phyloP scores from a whole-genome alignment of 768 basidiomycete species.

The Hebeloma cylindrosporum region DNA sequence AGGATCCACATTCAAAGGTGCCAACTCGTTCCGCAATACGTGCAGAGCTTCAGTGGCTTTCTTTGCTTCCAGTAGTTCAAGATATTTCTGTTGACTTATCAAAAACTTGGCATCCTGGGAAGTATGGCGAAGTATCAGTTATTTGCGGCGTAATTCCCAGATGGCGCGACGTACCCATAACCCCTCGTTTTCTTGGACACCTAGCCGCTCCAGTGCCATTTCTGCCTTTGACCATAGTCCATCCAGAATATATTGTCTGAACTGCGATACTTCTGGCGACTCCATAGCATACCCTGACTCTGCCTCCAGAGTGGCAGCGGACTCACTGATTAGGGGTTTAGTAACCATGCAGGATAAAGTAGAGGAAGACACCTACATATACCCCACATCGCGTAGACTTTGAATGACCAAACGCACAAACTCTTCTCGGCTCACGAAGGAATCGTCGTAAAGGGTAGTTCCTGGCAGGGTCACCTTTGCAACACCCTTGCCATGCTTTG shows the following conservation, averaged over 20 bases:
- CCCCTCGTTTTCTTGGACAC: constrained; percentile 65
- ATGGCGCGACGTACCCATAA: constrained; percentile 54
- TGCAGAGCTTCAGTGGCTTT: constrained; percentile 80
- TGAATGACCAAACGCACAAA: constrained; percentile 89
- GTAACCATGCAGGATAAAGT: constrained; percentile 12
- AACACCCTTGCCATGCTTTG: constrained; percentile 53
- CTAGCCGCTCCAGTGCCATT: constrained; percentile 62
- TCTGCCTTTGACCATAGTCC: constrained; percentile 84
- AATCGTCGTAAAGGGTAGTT: constrained; percentile 75
- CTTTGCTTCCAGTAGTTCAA: constrained; percentile 84
- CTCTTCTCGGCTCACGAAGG: constrained; percentile 82
- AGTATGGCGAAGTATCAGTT: constrained; percentile 12
- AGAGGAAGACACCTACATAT: constrained; percentile 46
- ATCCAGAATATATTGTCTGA: constrained; percentile 76
- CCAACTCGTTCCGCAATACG: constrained; percentile 85
- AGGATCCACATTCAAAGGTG: constrained; percentile 75
- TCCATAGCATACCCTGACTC: constrained; percentile 93
- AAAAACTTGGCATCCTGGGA: constrained; percentile 79
- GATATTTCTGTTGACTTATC: constrained; percentile 93
- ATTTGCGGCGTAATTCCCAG: background rate
- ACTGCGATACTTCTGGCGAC: constrained; percentile 70
- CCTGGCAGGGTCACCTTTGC: constrained; percentile 69
- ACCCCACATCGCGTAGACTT: constrained; percentile 86
- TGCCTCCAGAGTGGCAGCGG: constrained; percentile 84
- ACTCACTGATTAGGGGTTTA: constrained; percentile 56